phyloP scores from a whole-genome alignment of 1,139 yeast genomes.

The Kurtzmaniella quercitrusa region DNA sequence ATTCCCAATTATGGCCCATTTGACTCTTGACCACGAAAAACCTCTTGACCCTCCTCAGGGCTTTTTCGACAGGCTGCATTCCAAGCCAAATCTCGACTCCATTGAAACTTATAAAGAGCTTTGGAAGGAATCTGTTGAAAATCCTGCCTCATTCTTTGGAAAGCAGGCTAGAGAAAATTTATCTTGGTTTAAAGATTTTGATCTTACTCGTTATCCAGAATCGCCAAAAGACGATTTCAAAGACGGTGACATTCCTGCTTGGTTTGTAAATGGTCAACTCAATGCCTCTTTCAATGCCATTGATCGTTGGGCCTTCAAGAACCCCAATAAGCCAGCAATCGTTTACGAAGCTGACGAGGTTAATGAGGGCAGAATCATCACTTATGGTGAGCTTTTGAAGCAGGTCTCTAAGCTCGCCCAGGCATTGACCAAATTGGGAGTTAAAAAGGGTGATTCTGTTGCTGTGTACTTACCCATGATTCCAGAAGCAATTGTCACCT shows the following conservation, averaged over 20 bases:
- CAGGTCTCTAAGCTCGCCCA: conserved; percentile 70
- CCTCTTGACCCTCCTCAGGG: conserved; percentile 52
- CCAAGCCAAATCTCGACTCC: conserved; percentile 45
- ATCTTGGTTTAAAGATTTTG: conserved; percentile 64
- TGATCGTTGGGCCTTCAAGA: conserved; percentile 71
- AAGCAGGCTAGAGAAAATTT: conserved; percentile 53
- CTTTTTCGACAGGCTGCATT: conserved; percentile 47
- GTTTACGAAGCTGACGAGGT: conserved; percentile 80
- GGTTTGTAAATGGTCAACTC: conserved; percentile 75
- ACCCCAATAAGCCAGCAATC: conserved; percentile 73
- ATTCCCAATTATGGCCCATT: conserved; percentile 14
- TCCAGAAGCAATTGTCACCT: conserved; percentile 71
- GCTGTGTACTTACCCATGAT: conserved; percentile 87
- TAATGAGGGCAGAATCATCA: conserved; percentile 55
- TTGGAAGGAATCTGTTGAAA: conserved; percentile 63
- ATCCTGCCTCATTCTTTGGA: conserved; percentile 65
- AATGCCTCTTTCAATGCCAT: conserved; percentile 77
- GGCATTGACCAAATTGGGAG: conserved; percentile 61
- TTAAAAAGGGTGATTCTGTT: conserved; percentile 76
- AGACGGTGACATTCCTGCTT: conserved; percentile 65
- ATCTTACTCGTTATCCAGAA: conserved; percentile 52
- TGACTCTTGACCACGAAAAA: conserved; percentile 41
- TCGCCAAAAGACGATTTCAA: conserved; percentile 49
- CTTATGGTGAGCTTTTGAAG: conserved; percentile 69
- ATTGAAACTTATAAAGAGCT: conserved; percentile 54